Percentiles rank a stretch among this genome's conserved stretches.
Evolutionary conservation across 345 rosid genomes (phyloP).

Genomic region (Hypericum perforatum): DNA sequence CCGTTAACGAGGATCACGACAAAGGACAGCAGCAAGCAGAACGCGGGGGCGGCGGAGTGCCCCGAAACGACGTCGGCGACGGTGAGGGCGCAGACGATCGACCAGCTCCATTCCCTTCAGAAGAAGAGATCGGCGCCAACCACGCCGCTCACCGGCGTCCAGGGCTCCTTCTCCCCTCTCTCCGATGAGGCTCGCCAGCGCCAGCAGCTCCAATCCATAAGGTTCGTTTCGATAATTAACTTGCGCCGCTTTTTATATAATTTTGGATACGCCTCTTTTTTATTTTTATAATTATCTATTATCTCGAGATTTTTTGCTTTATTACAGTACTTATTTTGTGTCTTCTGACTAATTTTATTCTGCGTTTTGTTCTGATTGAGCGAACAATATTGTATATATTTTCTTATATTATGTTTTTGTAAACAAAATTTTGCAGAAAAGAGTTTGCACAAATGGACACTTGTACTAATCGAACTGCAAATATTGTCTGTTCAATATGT

Average conservation of each 20-base stretch:
- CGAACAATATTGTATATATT: too few relatives aligned
- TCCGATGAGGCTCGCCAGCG: constrained; percentile 31
- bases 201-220: constrained; percentile 31
- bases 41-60: constrained; percentile 9
- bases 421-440: too few relatives aligned
- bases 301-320: too few relatives aligned
- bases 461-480: too few relatives aligned
- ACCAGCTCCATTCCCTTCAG: constrained; percentile 38
- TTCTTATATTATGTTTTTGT: too few relatives aligned
- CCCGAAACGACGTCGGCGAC: constrained; percentile 25
- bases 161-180: constrained; percentile 14
- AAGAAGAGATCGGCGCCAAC: constrained; percentile 28
- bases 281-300: background rate
- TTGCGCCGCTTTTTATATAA: background rate
- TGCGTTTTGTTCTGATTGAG: too few relatives aligned
- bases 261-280: background rate
- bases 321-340: too few relatives aligned
- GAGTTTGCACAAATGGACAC: too few relatives aligned
- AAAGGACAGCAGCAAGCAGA: background rate
- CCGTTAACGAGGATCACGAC: constrained; percentile 16
- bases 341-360: too few relatives aligned
- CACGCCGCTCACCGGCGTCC: constrained; percentile 19
- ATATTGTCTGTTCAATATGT: too few relatives aligned
- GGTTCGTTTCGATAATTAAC: constrained; percentile 7
- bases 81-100: constrained; percentile 29